Evolutionary conservation across 345 rosid genomes (phyloP).

Genomic region (Salix dunnii): DNA sequence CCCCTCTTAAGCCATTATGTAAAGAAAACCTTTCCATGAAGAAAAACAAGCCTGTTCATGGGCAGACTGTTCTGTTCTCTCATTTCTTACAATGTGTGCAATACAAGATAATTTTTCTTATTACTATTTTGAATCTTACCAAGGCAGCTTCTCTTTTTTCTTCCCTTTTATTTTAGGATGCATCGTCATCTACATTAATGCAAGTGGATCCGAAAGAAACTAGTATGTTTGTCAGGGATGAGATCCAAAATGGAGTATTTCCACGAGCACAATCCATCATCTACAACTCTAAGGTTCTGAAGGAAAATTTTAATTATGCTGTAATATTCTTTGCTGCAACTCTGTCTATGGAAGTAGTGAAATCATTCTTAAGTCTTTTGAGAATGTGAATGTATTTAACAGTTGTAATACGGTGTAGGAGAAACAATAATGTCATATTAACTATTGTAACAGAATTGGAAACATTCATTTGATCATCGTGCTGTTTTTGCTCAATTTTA

Average conservation of each 20-base stretch:
- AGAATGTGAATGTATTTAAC: neutral
- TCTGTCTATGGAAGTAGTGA: neutral
- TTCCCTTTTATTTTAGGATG: slow-evolving; percentile 1
- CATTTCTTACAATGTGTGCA: neutral
- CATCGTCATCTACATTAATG: neutral
- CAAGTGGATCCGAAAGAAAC: slow-evolving; percentile 19
- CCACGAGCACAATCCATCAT: slow-evolving; percentile 13
- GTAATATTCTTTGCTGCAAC: neutral
- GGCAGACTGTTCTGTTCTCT: neutral
- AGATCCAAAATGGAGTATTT: slow-evolving; percentile 16
- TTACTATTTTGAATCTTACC: neutral
- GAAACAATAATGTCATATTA: neutral
- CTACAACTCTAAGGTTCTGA: slow-evolving; percentile 19
- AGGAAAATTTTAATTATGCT: neutral
- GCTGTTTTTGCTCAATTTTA: neutral
- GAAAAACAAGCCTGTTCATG: neutral
- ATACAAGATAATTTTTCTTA: neutral
- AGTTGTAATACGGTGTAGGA: neutral
- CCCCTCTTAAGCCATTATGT: neutral
- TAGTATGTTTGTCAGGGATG: slow-evolving; percentile 9
- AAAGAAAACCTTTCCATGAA: neutral
- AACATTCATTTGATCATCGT: neutral
- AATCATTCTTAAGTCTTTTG: neutral
- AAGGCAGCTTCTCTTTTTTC: neutral
- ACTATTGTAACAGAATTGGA: neutral